Evolutionary conservation across 2,329 filamentous ascomycete species (phyloP).

Genomic region (Trichoderma harzianum): DNA sequence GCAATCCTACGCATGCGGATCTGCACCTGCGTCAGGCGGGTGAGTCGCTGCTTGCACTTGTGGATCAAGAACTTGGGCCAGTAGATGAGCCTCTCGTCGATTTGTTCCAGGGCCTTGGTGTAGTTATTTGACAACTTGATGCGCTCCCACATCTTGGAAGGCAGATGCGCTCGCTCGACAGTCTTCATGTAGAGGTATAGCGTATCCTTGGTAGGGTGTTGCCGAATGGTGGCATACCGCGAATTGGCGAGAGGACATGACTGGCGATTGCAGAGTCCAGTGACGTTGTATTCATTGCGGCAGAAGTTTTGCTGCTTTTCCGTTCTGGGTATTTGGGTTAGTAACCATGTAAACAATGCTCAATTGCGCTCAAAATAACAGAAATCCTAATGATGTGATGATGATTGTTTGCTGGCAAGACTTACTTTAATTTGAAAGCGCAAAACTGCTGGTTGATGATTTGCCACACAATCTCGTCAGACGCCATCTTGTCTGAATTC

Average conservation of each 20-base stretch:
- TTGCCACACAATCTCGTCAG: constrained; percentile 96
- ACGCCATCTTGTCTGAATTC: constrained; percentile 59
- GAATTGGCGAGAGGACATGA: constrained; percentile 89
- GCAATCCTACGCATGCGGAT: constrained; percentile 77
- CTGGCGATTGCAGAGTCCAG: constrained; percentile 78
- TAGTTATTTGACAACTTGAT: constrained; percentile 91
- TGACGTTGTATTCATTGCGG: constrained; percentile 89
- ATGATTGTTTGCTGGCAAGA: background rate
- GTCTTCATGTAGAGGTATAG: constrained; percentile 98
- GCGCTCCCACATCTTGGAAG: constrained; percentile 89
- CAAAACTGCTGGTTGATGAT: constrained; percentile 96
- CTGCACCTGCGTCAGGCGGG: constrained; percentile 84
- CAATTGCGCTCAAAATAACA: background rate
- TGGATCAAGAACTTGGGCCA: constrained; percentile 92
- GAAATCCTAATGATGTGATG: background rate
- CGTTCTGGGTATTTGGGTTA: constrained; percentile 48
- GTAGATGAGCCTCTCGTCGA: constrained; percentile 84
- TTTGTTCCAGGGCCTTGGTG: constrained; percentile 78
- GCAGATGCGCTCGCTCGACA: constrained; percentile 81
- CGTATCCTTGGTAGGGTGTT: constrained; percentile 73
- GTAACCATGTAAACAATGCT: background rate
- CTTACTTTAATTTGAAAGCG: constrained; percentile 87
- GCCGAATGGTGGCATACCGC: constrained; percentile 86
- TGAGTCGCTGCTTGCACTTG: constrained; percentile 95
- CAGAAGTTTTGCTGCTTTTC: constrained; percentile 91